phyloP scores from a whole-genome alignment of 495 filamentous ascomycete genomes.

The Neurospora discreta region DNA sequence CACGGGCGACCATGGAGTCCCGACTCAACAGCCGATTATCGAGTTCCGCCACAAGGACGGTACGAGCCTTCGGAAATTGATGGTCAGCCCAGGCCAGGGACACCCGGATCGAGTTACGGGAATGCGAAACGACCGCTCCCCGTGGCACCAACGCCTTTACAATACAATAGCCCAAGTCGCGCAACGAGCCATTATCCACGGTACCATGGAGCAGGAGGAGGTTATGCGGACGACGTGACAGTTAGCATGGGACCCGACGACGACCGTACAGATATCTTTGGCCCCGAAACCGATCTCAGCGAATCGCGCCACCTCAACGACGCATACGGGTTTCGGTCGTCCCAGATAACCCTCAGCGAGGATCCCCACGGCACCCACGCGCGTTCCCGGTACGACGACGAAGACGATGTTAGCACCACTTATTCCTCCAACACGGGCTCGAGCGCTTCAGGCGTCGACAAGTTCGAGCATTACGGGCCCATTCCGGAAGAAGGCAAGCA shows the following conservation, averaged over 20 bases:
- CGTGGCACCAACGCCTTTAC: constrained; percentile 70
- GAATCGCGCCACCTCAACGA: constrained; percentile 31
- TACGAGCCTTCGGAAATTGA: constrained; percentile 87
- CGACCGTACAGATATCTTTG: constrained; percentile 66
- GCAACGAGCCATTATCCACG: not conserved
- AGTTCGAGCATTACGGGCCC: constrained; percentile 70
- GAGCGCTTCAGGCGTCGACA: not conserved
- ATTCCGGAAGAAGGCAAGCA: constrained; percentile 71
- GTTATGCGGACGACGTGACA: constrained; percentile 40
- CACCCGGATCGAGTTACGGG: constrained; percentile 67
- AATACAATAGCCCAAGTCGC: constrained; percentile 21
- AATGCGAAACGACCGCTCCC: constrained; percentile 83
- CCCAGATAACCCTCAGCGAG: constrained; percentile 36
- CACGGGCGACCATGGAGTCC: not conserved
- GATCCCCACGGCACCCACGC: constrained; percentile 16
- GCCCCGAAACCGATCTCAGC: constrained; percentile 42
- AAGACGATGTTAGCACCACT: not conserved
- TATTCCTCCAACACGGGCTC: not conserved
- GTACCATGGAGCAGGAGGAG: not conserved
- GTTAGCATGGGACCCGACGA: constrained; percentile 46
- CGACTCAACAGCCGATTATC: not conserved
- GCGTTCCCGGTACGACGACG: not conserved
- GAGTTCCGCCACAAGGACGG: constrained; percentile 12
- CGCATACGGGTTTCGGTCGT: constrained; percentile 60
- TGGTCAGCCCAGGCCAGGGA: constrained; percentile 81